Base-by-base conservation (phyloP, 805 yeast species). In the Candida awuae region DNA sequence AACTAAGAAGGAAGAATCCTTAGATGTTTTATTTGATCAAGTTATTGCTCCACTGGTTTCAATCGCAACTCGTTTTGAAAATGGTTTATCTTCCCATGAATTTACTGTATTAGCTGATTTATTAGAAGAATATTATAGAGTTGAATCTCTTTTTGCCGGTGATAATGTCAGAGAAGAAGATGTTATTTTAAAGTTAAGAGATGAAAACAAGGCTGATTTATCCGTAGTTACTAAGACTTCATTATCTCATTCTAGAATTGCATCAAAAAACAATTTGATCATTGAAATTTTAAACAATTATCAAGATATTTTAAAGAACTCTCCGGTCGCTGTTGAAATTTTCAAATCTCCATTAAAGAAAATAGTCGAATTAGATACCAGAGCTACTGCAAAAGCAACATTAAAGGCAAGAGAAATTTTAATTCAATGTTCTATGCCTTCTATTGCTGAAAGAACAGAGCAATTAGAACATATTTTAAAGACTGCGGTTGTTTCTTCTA, bases 381-480 rank as follows among this genome's bases (percentile, higher is more conserved):
- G 96, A 58, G 76, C 85, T 8, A 78, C 95, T 27, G 90, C 95
- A 21, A 90, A 88, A 69, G 97, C 90, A 36, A 85, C 95, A 20
- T 70, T 92, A 56, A 87, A 85, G 63, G 97, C 97, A 2, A 79
- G 97, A 59, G 99, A 94, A 66, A 83, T 94, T 44, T 74, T 92
- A 54, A 92, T 92, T 54, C 95, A 88, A 70, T 92, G 97, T 61
- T 86, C 97, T 22, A 71, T 92, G 65, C 99, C 99, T 28, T 87
- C 97, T 4, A 80, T 87, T 47, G 79, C 84, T 62, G 99, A 92
- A 66, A 80, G 97, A 68, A 81, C 95, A 23, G 97, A 90, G 61
- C 98, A 94, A 68, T 74, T 92, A 57, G 97, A 94, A 67, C 97
- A 90, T 61, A 92, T 92, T 53, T 73, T 92, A 63, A 79, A 86